Conservation (phyloP, 2,329 filamentous ascomycete species). For the Xylariaceae sp. region DNA sequence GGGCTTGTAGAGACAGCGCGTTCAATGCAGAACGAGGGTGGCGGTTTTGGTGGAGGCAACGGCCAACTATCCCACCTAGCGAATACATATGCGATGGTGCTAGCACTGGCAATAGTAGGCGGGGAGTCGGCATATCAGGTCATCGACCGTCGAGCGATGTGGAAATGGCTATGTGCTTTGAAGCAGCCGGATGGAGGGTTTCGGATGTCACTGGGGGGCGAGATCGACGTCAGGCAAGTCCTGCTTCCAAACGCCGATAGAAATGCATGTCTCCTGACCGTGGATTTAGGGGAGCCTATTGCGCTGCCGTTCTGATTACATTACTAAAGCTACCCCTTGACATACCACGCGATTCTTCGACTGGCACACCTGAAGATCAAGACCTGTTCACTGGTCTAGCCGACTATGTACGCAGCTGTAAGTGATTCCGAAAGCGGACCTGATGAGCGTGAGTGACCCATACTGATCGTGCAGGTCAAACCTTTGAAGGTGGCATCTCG, state of each 20-base stretch:
- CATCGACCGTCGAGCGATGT: slow-evolving; percentile 78
- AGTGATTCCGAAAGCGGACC: slow-evolving; percentile 34
- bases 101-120: slow-evolving; percentile 73
- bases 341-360: slow-evolving; percentile 67
- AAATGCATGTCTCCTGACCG: slow-evolving; percentile 19
- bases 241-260: slow-evolving; percentile 8
- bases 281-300: slow-evolving; percentile 72
- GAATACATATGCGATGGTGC: slow-evolving; percentile 76
- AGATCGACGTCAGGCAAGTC: slow-evolving; percentile 81
- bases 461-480: slow-evolving; percentile 60
- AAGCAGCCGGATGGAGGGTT: slow-evolving; percentile 92
- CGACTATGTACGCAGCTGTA: slow-evolving; percentile 76
- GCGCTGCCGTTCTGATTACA: slow-evolving; percentile 77
- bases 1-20: slow-evolving; percentile 68
- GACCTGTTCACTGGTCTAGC: slow-evolving; percentile 67
- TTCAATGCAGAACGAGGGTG: slow-evolving; percentile 73
- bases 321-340: slow-evolving; percentile 78
- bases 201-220: slow-evolving; percentile 75
- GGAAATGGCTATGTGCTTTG: slow-evolving; percentile 80
- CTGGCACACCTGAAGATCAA: slow-evolving; percentile 54
- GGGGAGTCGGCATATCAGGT: slow-evolving; percentile 66
- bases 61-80: slow-evolving; percentile 86
- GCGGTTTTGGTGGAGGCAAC: slow-evolving; percentile 91
- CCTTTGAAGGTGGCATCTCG: slow-evolving; percentile 90
- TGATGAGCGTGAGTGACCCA: slow-evolving; percentile 10